Conservation (phyloP, 2,329 filamentous ascomycete species). For the Fusarium palustre region DNA sequence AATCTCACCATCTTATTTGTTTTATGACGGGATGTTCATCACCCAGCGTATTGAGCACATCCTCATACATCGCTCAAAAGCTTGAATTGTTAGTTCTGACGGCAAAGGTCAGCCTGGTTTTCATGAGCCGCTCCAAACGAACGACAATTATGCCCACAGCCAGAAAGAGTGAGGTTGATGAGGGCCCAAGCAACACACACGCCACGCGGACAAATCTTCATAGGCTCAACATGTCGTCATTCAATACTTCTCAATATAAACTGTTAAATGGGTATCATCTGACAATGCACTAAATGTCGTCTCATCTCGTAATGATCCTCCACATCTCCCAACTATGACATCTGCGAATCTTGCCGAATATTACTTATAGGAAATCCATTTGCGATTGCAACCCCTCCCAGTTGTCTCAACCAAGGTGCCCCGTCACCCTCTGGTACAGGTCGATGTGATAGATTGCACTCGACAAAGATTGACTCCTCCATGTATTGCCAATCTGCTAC, state of each 20-base stretch:
- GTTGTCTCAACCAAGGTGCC: conserved; percentile 47
- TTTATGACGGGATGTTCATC: not conserved
- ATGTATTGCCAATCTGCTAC: conserved; percentile 51
- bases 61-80: not conserved
- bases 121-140: not conserved
- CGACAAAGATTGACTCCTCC: conserved; percentile 51
- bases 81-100: not conserved
- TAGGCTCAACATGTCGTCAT: not conserved
- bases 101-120: not conserved
- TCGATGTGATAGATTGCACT: conserved; percentile 51
- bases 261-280: conserved; percentile 44
- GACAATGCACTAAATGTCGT: conserved; percentile 15
- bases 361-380: conserved; percentile 51
- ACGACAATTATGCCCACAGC: not conserved
- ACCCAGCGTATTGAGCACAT: not conserved
- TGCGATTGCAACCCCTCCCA: conserved; percentile 50
- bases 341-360: conserved; percentile 5
- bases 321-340: conserved; percentile 4
- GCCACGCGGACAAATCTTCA: not conserved
- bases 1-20: not conserved
- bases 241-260: not conserved
- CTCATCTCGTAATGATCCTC: not conserved
- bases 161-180: no score
- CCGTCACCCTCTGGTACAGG: conserved; percentile 47
- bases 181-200: not conserved